These are phyloP conservation scores for Pythium oligandrum DNA, from an alignment of 352 stramenopile species.

Conservation along the genomic window DNA sequence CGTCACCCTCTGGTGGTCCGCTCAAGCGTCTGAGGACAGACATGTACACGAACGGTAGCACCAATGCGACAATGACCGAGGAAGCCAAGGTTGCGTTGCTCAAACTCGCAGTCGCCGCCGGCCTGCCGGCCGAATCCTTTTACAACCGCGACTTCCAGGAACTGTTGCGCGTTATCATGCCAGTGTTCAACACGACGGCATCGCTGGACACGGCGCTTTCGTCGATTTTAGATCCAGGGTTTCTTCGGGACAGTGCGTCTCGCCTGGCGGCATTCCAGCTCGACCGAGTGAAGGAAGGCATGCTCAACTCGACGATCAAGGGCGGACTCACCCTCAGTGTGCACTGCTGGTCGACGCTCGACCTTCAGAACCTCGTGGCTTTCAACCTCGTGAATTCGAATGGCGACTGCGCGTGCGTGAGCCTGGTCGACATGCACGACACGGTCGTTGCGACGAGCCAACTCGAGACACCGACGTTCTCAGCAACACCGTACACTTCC, in stretches of 20 bases:
- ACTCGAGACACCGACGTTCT: not conserved
- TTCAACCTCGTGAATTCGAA: slow-evolving; percentile 80
- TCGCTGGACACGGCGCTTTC: slow-evolving; percentile 2
- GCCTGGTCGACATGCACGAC: slow-evolving; percentile 41
- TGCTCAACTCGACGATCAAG: slow-evolving; percentile 80
- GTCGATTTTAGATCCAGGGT: slow-evolving; percentile 21
- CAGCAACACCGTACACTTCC: slow-evolving; percentile 18
- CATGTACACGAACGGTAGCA: not conserved
- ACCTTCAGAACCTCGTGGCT: slow-evolving; percentile 60
- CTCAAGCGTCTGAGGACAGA: not conserved
- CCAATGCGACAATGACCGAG: not conserved
- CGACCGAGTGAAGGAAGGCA: slow-evolving; percentile 76
- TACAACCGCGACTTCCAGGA: slow-evolving; percentile 38
- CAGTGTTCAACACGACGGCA: not conserved
- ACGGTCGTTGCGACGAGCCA: not conserved
- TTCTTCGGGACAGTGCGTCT: slow-evolving; percentile 32
- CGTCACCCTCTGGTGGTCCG: not conserved
- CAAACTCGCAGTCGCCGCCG: slow-evolving; percentile 28
- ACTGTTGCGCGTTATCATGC: slow-evolving; percentile 26
- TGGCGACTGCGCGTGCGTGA: slow-evolving; percentile 63
- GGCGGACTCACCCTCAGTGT: slow-evolving; percentile 72
- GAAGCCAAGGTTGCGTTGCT: not conserved
- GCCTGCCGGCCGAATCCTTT: slow-evolving; percentile 33
- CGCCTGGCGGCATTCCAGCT: slow-evolving; percentile 47
- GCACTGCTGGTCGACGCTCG: slow-evolving; percentile 58